phyloP scores from a whole-genome alignment of 2,329 filamentous ascomycete species.

The Monilinia polystroma region DNA sequence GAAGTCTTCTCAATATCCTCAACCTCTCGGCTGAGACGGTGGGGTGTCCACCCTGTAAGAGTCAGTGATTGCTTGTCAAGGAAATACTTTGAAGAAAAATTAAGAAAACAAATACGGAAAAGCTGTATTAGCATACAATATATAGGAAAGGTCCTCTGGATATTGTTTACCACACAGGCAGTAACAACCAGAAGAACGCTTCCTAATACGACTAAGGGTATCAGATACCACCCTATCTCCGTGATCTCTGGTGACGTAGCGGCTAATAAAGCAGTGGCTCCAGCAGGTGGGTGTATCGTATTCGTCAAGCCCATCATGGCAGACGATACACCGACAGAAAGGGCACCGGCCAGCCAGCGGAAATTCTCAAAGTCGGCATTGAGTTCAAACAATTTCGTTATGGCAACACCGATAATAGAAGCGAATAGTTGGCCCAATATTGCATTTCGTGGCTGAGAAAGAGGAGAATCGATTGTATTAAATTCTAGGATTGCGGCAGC shows the following conservation, averaged over 20 bases:
- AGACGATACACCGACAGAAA: slow-evolving; percentile 63
- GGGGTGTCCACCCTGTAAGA: slow-evolving; percentile 43
- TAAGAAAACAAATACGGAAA: neutral
- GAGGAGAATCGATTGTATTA: slow-evolving; percentile 67
- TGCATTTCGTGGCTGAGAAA: slow-evolving; percentile 70
- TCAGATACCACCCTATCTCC: slow-evolving; percentile 64
- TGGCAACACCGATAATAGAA: slow-evolving; percentile 57
- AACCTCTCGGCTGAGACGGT: neutral
- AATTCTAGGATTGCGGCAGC: slow-evolving; percentile 76
- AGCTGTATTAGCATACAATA: slow-evolving; percentile 49
- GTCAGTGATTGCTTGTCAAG: neutral
- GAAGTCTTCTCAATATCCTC: slow-evolving; percentile 17
- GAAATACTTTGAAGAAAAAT: neutral
- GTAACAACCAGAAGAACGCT: slow-evolving; percentile 59
- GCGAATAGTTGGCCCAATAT: slow-evolving; percentile 66
- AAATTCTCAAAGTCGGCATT: slow-evolving; percentile 50
- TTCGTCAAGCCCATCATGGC: slow-evolving; percentile 67
- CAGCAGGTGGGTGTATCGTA: slow-evolving; percentile 71
- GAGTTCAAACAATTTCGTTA: slow-evolving; percentile 63
- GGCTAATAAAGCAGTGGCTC: slow-evolving; percentile 70
- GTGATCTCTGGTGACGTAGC: slow-evolving; percentile 57
- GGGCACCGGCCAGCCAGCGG: slow-evolving; percentile 62
- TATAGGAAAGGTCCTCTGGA: slow-evolving; percentile 60
- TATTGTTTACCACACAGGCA: slow-evolving; percentile 67
- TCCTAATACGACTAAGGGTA: slow-evolving; percentile 62